These are phyloP conservation scores for Umbelopsis vinacea DNA, from an alignment of 192 early-diverging fungal genomes.

Conservation along the genomic window DNA sequence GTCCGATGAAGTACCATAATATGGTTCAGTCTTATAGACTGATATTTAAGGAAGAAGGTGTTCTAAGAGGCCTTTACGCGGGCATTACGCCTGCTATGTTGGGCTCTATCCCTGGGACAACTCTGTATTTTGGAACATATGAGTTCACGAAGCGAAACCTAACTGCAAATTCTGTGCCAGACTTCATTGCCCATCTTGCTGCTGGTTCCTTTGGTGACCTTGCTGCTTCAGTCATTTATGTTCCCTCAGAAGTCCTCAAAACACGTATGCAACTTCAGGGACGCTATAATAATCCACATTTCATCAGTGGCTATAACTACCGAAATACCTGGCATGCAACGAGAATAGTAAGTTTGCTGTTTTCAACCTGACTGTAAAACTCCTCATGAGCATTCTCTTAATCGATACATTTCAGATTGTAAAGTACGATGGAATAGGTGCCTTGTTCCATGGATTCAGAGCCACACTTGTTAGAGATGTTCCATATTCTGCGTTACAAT, in stretches of 20 bases:
- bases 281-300: constrained; percentile 68
- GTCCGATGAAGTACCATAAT: constrained; percentile 54
- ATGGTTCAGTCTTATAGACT: constrained; percentile 61
- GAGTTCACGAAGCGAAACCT: constrained; percentile 60
- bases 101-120: constrained; percentile 57
- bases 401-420: constrained; percentile 42
- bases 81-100: constrained; percentile 62
- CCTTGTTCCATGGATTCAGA: constrained; percentile 60
- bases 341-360: constrained; percentile 47
- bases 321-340: constrained; percentile 67
- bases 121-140: constrained; percentile 61
- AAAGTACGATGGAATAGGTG: constrained; percentile 63
- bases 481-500: constrained; percentile 62
- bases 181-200: constrained; percentile 54
- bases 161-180: constrained; percentile 47
- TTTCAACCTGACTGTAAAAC: background rate
- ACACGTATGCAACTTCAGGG: constrained; percentile 83
- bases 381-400: background rate
- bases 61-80: constrained; percentile 55
- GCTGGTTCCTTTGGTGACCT: constrained; percentile 63
- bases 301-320: constrained; percentile 73
- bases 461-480: constrained; percentile 63
- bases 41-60: constrained; percentile 59
- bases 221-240: constrained; percentile 60
- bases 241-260: constrained; percentile 70